These are phyloP conservation scores for Leccinum truebloodii DNA, from an alignment of 768 basidiomycete species.

Conservation along the genomic window DNA sequence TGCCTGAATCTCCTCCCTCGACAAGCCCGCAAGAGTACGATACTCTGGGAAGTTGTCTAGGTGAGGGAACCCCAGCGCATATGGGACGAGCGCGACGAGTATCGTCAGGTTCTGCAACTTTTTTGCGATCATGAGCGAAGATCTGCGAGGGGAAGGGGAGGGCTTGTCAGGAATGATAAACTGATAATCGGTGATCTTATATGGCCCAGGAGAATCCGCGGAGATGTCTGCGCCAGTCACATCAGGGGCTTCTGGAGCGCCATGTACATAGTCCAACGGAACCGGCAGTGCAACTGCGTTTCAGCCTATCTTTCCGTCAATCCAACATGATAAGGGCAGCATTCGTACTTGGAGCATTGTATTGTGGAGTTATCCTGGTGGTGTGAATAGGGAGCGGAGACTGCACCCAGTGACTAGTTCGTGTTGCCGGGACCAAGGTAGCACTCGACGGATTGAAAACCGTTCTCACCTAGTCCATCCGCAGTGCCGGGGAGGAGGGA, in stretches of 20 bases:
- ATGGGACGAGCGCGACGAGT: slow-evolving; percentile 10
- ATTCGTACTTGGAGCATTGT: neutral
- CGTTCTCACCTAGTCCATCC: neutral
- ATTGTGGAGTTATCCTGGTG: neutral
- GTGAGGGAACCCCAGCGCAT: slow-evolving; percentile 11
- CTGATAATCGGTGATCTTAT: too few relatives aligned
- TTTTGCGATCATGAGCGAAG: neutral
- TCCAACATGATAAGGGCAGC: neutral
- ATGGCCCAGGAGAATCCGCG: neutral
- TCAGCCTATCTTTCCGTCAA: neutral
- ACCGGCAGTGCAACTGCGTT: neutral
- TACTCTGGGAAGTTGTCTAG: slow-evolving; percentile 20
- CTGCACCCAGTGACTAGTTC: neutral
- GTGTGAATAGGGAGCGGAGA: neutral
- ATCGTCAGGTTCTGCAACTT: slow-evolving; percentile 9
- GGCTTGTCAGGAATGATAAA: too few relatives aligned
- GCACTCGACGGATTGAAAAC: neutral
- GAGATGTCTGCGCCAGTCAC: neutral
- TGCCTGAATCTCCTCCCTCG: slow-evolving; percentile 14
- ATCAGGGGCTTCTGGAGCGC: neutral
- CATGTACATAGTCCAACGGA: neutral
- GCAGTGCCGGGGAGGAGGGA: neutral
- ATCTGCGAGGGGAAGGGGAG: neutral
- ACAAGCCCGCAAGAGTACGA: slow-evolving; percentile 24
- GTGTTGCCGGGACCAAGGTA: neutral